Conservation (phyloP, 2,329 filamentous ascomycete species). For the Rhynchosporium graminicola region DNA sequence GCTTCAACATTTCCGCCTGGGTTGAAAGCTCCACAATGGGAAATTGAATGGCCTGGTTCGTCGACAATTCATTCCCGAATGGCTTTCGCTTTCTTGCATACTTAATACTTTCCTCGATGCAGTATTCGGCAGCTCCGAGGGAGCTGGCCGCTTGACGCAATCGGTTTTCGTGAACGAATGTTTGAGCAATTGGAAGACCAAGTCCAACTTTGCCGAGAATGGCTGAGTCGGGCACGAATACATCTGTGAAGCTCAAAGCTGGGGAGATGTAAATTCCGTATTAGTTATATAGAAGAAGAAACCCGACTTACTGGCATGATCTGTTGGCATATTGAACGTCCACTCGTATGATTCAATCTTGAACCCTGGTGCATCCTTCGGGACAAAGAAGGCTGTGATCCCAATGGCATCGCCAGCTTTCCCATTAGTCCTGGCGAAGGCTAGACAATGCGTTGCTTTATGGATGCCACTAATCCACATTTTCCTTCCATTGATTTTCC, state of each 20-base stretch:
- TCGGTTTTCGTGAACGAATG: constrained; percentile 66
- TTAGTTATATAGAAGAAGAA: background rate
- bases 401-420: constrained; percentile 54
- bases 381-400: constrained; percentile 63
- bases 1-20: constrained; percentile 61
- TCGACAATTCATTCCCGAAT: constrained; percentile 56
- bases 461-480: constrained; percentile 68
- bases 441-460: constrained; percentile 59
- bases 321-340: constrained; percentile 68
- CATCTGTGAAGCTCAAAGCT: constrained; percentile 54
- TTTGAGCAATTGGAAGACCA: constrained; percentile 62
- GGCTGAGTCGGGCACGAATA: constrained; percentile 55
- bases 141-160: constrained; percentile 64
- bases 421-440: constrained; percentile 61
- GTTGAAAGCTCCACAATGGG: constrained; percentile 63
- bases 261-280: background rate
- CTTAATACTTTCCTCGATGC: constrained; percentile 56
- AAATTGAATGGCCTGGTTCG: constrained; percentile 65
- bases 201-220: constrained; percentile 54
- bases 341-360: constrained; percentile 60
- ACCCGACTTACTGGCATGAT: constrained; percentile 52
- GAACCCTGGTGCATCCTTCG: constrained; percentile 52
- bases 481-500: constrained; percentile 43
- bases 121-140: constrained; percentile 60
- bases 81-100: constrained; percentile 56